Base-by-base conservation (phyloP, 2,329 filamentous ascomycete genomes). In the Aphanoascus verrucosus region DNA sequence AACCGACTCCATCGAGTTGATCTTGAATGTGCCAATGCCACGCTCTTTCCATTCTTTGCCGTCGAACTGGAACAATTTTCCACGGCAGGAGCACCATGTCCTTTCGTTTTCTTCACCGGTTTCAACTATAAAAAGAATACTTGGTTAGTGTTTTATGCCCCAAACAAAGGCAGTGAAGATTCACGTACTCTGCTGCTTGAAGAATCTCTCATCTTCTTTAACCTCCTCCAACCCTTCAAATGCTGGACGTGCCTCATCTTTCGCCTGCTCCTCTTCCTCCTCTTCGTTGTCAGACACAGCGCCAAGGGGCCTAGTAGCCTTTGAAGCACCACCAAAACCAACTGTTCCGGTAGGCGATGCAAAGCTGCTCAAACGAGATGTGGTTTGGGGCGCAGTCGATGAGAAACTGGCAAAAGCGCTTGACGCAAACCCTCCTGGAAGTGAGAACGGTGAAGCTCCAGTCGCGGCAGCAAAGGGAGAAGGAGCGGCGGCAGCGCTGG, bases 101-200 rank as follows among this genome's bases (percentile, higher is more conserved):
- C 77, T 76, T 67, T 97, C 91, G 47, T 82, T 82, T 62, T 89
- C 83, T 70, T 97, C 91, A 53, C 91, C 91, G 49, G 93, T 91
- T 65, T 94, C 85, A 41, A 91, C 80, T 90, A 61, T 52, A 40
- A 9, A 48, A 35, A 49, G 42, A 23, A 42, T 40, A 12, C 54
- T 54, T 71, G 67, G 55, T 46, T 49, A 54, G 37, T 11, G 93
- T 80, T 89, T 61, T 52, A 40, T 9, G 47, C 7, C 23, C 23
- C 23, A 28, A 28, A 14, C 5, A 23, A 23, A n/a, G n/a, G n/a
- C n/a, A n/a, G n/a, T n/a, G 3, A n/a, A 28, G n/a, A 42, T 52
- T 14, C 45, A 69, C 80, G 71, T 74, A 90, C 87, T 78, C 66
- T 85, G 83, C 62, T 89, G 83, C 55, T 68, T 67, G 59, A 62